Percentiles rank a stretch among this genome's conserved stretches.
phyloP scores from a whole-genome alignment of 257 asterid species.

The Lavandula angustifolia region DNA sequence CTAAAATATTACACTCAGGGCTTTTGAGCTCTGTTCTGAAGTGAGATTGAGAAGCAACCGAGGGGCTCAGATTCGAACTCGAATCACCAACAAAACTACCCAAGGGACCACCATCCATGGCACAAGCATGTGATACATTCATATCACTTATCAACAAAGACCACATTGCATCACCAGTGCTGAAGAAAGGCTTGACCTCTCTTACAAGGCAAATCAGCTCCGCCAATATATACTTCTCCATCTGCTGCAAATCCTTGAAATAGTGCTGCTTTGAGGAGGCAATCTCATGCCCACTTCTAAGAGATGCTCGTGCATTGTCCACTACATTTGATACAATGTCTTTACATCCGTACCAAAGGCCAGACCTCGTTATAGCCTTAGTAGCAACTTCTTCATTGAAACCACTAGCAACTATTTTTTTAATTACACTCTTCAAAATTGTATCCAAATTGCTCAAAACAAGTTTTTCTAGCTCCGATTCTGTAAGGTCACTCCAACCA shows the following conservation, averaged over 20 bases:
- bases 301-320: conserved; percentile 73
- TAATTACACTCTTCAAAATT: conserved; percentile 78
- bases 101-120: conserved; percentile 68
- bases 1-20: conserved; percentile 43
- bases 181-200: conserved; percentile 85
- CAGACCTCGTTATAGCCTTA: conserved; percentile 79
- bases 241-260: conserved; percentile 79
- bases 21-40: conserved; percentile 44
- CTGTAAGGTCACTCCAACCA: conserved; percentile 91
- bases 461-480: conserved; percentile 85
- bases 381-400: conserved; percentile 71
- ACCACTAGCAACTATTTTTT: conserved; percentile 68
- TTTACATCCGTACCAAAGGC: conserved; percentile 90
- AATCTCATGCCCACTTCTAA: conserved; percentile 65
- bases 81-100: conserved; percentile 47
- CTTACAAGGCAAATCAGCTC: conserved; percentile 85
- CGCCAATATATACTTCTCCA: conserved; percentile 86
- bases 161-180: conserved; percentile 99
- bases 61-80: conserved; percentile 39
- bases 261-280: conserved; percentile 62
- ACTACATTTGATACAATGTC: conserved; percentile 91
- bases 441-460: conserved; percentile 74
- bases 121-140: conserved; percentile 91
- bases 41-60: conserved; percentile 41
- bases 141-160: conserved; percentile 87